phyloP scores from a whole-genome alignment of 805 yeast species.

The Cyberlindnera americana region DNA sequence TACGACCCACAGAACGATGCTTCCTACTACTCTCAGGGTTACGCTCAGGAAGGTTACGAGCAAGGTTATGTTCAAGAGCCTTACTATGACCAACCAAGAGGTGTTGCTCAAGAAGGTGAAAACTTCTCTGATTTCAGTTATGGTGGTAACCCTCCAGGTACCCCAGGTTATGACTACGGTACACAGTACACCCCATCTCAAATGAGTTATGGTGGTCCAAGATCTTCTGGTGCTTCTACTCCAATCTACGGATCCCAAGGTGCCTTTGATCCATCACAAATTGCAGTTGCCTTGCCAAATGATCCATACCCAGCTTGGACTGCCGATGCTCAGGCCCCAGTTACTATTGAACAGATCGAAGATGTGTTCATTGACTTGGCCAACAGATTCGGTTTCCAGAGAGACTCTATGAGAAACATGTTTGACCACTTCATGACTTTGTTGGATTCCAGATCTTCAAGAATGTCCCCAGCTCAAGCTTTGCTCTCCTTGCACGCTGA shows the following conservation, averaged over 20 bases:
- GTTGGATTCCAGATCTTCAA: slow-evolving; percentile 76
- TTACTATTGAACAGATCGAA: slow-evolving; percentile 79
- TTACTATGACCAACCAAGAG: slow-evolving; percentile 52
- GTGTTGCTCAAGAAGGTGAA: slow-evolving; percentile 47
- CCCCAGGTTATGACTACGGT: slow-evolving; percentile 62
- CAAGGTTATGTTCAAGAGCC: slow-evolving; percentile 50
- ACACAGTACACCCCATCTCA: slow-evolving; percentile 82
- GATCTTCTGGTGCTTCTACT: slow-evolving; percentile 91
- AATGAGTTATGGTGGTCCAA: slow-evolving; percentile 79
- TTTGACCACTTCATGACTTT: slow-evolving; percentile 85
- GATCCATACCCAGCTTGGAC: slow-evolving; percentile 99
- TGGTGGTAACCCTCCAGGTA: slow-evolving; percentile 53
- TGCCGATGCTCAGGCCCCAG: slow-evolving; percentile 89
- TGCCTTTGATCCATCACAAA: slow-evolving; percentile 54
- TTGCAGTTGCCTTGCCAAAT: slow-evolving; percentile 69
- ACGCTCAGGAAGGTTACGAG: slow-evolving; percentile 37
- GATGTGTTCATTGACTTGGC: slow-evolving; percentile 81
- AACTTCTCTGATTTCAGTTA: slow-evolving; percentile 66
- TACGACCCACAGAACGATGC: slow-evolving; percentile 31
- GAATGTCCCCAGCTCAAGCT: slow-evolving; percentile 90
- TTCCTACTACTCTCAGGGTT: slow-evolving; percentile 45
- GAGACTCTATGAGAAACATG: slow-evolving; percentile 91
- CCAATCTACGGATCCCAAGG: slow-evolving; percentile 77
- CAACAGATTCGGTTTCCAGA: slow-evolving; percentile 83
- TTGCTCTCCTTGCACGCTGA: slow-evolving; percentile 79